Base-by-base conservation (phyloP, 2,329 filamentous ascomycete species). In the Trichoderma semiorbis region DNA sequence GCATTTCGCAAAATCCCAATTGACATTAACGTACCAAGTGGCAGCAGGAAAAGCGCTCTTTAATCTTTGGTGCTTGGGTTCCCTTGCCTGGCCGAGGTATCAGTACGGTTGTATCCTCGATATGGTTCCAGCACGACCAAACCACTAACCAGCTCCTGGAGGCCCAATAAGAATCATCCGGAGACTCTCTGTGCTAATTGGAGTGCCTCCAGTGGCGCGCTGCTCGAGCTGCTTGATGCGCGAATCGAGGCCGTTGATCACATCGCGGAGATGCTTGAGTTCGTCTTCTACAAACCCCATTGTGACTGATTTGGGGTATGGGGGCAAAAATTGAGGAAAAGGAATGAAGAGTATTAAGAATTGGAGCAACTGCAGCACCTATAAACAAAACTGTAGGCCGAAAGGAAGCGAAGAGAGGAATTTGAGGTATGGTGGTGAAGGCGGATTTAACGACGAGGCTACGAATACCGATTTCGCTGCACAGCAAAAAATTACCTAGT, bases 91-190 rank as follows among this genome's bases (percentile, higher is more conserved):
- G 30, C n/a, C 39, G n/a, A 79, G 58, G 69, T 67, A 72, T 69
- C 39, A 73, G 63, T 47, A 18, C 53, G 63, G 69, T 63, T 16
- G 34, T 7, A 32, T 36, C 43, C 26, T 26, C 6, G 24, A 26
- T 24, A 32, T 21, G 28, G 16, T n/a, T 50, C 14, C 32, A 26
- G 28, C 39, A 63, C 34, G 58, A 60, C 43, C 21, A 21, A 32
- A 24, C 16, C 26, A 75, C 92, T 78, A 89, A 98, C 96, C 96
- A 83, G 96, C 96, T 83, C 96, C 96, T 71, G 96, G 96, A 81
- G 96, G 96, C 47, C 96, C 96, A 86, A 99, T 98, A 80, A 99
- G 86, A 79, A 99, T 94, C 93, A 99, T 97, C 85, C 96, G 92
- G 84, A 99, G 24, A 30, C 58, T 89, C 80, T 92, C 89, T 77